A percentile compares a stretch with the other conserved stretches of the same genome.
These are phyloP conservation scores for Fragaria iinumae DNA, from an alignment of 306 rosid genomes.

Conservation along the genomic window DNA sequence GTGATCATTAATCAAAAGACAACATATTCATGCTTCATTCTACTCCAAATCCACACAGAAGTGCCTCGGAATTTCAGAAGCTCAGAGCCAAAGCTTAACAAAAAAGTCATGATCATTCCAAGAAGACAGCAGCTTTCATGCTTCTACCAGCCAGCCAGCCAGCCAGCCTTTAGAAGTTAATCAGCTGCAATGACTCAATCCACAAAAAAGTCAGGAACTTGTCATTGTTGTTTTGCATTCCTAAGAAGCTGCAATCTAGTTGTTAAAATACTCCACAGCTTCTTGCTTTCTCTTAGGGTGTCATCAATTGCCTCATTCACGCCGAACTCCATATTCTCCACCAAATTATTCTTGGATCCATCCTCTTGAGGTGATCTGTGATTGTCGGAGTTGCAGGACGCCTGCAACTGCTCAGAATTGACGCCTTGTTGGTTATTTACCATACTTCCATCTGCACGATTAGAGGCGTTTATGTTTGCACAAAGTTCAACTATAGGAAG, in stretches of 20 bases:
- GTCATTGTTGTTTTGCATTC: slow-evolving; percentile 8
- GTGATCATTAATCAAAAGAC: background rate
- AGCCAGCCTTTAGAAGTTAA: background rate
- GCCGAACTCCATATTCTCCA: background rate
- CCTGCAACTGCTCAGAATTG: background rate
- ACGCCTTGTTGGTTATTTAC: slow-evolving; percentile 3
- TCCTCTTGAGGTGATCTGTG: slow-evolving; percentile 4
- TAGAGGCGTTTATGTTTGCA: background rate
- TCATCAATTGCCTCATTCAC: background rate
- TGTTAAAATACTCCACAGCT: background rate
- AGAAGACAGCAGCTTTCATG: background rate
- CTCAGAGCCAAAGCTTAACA: background rate
- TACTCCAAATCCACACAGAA: background rate
- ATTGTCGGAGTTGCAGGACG: background rate
- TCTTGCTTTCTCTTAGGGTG: background rate
- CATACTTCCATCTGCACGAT: background rate
- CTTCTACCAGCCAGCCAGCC: background rate
- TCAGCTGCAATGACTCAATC: background rate
- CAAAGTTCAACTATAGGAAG: background rate
- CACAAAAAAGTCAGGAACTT: background rate
- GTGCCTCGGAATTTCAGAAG: background rate
- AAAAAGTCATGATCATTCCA: background rate
- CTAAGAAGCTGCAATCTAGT: background rate
- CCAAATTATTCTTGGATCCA: background rate
- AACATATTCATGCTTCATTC: background rate